phyloP scores from a whole-genome alignment of 2,329 filamentous ascomycete genomes.

The Escovopsis sp. region DNA sequence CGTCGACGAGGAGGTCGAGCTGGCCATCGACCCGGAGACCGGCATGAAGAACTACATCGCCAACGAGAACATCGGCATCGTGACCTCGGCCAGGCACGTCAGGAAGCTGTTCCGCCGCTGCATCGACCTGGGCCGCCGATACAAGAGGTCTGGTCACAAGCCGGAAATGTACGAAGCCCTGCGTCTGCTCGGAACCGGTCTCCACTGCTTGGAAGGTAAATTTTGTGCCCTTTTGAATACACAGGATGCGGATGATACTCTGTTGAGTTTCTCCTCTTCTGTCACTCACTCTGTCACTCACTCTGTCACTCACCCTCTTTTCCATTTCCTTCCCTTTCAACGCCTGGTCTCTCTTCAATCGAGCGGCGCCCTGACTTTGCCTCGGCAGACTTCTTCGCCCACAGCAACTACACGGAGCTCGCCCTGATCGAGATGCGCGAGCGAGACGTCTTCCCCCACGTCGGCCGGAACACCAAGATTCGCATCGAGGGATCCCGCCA shows the following conservation, averaged over 20 bases:
- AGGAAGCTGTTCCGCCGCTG: conserved; percentile 56
- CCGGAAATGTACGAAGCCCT: conserved; percentile 79
- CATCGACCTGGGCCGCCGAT: conserved; percentile 68
- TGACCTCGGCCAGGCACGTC: conserved; percentile 67
- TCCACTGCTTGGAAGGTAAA: conserved; percentile 70
- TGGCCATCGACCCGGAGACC: conserved; percentile 59
- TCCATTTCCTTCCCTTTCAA: neutral
- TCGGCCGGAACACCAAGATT: conserved; percentile 60
- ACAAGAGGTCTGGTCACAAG: conserved; percentile 39
- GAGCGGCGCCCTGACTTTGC: too few relatives aligned
- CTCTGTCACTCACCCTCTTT: too few relatives aligned
- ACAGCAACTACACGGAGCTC: conserved; percentile 86
- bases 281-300: too few relatives aligned
- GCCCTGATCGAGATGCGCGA: conserved; percentile 79
- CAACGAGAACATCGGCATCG: conserved; percentile 62
- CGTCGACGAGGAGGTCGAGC: conserved; percentile 62
- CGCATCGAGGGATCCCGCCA: conserved; percentile 40
- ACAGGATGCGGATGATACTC: too few relatives aligned
- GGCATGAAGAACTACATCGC: conserved; percentile 93
- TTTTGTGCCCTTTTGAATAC: neutral
- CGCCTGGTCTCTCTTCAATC: neutral
- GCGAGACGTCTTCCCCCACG: conserved; percentile 69
- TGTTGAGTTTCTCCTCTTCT: too few relatives aligned
- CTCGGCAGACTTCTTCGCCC: conserved; percentile 62
- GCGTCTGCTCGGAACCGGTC: conserved; percentile 69